Evolutionary conservation across 768 basidiomycete genomes (phyloP).

Genomic region (Termitomyces sp.): DNA sequence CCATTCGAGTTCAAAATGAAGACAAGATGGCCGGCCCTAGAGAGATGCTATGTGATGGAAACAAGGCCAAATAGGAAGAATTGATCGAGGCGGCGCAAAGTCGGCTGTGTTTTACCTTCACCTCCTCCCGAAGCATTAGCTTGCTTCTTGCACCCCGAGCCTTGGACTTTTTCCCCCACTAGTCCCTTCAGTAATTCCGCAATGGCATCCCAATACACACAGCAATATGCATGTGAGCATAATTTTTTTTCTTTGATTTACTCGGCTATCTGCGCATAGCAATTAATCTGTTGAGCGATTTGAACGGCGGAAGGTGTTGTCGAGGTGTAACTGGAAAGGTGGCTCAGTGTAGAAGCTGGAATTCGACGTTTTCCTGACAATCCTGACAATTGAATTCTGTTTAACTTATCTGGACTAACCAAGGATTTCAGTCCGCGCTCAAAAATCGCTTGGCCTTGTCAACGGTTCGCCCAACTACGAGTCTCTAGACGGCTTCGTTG

Average conservation of each 20-base stretch:
- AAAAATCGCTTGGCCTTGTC: conserved; percentile 89
- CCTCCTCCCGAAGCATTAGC: conserved; percentile 66
- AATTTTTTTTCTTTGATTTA: conserved; percentile 10
- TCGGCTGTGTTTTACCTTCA: conserved; percentile 10
- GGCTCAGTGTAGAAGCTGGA: not conserved
- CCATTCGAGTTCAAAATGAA: not conserved
- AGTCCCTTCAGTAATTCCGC: conserved; percentile 25
- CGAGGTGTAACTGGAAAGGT: not conserved
- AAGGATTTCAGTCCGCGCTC: conserved; percentile 71
- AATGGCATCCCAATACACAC: conserved; percentile 74
- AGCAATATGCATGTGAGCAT: conserved; percentile 82
- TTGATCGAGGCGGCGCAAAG: not conserved
- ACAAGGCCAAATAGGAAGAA: conserved; percentile 13
- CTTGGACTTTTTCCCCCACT: conserved; percentile 23
- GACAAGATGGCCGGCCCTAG: not conserved
- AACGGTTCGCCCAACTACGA: conserved; percentile 76
- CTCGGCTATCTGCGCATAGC: conserved; percentile 4
- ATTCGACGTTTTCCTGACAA: not conserved
- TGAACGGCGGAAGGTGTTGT: not conserved
- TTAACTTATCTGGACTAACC: not conserved
- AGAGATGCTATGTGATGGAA: not conserved
- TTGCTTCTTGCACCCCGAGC: conserved; percentile 58
- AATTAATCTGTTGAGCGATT: not conserved
- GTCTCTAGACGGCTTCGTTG: conserved; percentile 56
- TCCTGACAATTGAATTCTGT: not conserved